A percentile compares a stretch with the other conserved stretches of the same genome.
Conservation (phyloP, 371 early-diverging fungal species). For the Haplosporangium sp. region DNA sequence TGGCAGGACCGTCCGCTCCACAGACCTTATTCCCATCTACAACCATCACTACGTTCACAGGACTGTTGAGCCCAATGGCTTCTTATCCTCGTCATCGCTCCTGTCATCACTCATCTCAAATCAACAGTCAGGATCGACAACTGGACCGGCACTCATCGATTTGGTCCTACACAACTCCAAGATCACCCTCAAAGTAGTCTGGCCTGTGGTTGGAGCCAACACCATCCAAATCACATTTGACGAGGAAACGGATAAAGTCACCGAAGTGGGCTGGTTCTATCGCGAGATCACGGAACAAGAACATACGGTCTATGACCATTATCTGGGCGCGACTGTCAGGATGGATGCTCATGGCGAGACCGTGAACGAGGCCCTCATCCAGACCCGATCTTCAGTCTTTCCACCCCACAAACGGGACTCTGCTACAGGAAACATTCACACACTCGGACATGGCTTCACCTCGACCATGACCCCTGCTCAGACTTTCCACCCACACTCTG, state of each 20-base stretch:
- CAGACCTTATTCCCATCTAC: slow-evolving; percentile 27
- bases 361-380: slow-evolving; percentile 40
- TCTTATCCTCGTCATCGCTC: slow-evolving; percentile 21
- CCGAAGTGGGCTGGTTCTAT: slow-evolving; percentile 51
- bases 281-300: slow-evolving; percentile 46
- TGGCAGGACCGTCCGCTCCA: slow-evolving; percentile 5
- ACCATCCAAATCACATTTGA: slow-evolving; percentile 23
- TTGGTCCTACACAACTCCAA: slow-evolving; percentile 31
- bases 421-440: slow-evolving; percentile 19
- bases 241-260: slow-evolving; percentile 29
- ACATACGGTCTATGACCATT: slow-evolving; percentile 31
- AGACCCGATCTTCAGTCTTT: slow-evolving; percentile 45
- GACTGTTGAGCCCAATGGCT: slow-evolving; percentile 19
- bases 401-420: slow-evolving; percentile 42
- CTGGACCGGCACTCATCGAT: slow-evolving; percentile 40
- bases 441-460: slow-evolving; percentile 42
- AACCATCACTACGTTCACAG: slow-evolving; percentile 43
- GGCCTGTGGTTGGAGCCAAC: slow-evolving; percentile 27
- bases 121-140: slow-evolving; percentile 28
- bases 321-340: slow-evolving; percentile 42
- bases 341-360: slow-evolving; percentile 36
- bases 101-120: slow-evolving; percentile 27
- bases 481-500: slow-evolving; percentile 49
- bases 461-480: slow-evolving; percentile 44
- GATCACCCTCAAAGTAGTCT: slow-evolving; percentile 27